phyloP scores from a whole-genome alignment of 2,329 filamentous ascomycete species.

The Celoporthe dispersa region DNA sequence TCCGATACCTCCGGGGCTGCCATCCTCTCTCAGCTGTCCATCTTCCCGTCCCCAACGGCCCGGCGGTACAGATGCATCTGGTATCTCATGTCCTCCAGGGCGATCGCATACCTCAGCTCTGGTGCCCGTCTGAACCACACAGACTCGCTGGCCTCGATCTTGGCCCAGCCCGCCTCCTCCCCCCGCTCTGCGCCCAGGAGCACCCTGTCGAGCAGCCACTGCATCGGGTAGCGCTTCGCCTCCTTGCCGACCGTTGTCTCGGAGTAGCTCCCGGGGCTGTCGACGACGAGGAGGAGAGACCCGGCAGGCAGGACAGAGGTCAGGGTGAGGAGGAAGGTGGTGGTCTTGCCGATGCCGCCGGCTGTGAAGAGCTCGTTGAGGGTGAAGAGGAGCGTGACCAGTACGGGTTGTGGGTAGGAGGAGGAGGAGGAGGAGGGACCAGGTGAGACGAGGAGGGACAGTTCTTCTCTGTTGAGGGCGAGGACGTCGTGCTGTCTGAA shows the following conservation, averaged over 20 bases:
- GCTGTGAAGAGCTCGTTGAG: constrained; percentile 91
- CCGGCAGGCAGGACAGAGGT: constrained; percentile 61
- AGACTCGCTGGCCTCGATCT: constrained; percentile 75
- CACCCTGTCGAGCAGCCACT: constrained; percentile 86
- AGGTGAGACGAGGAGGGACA: constrained; percentile 44
- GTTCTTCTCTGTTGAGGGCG: constrained; percentile 40
- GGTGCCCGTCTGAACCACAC: constrained; percentile 80
- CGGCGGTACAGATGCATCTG: constrained; percentile 80
- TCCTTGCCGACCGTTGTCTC: constrained; percentile 72
- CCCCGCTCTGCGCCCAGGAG: constrained; percentile 78
- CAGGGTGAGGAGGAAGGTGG: constrained; percentile 72
- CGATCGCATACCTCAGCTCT: constrained; percentile 76
- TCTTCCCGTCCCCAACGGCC: constrained; percentile 29
- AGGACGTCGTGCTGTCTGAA: constrained; percentile 58
- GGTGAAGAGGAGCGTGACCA: constrained; percentile 90
- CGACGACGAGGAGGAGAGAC: constrained; percentile 80
- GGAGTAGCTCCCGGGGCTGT: constrained; percentile 93
- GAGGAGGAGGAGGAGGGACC: neutral
- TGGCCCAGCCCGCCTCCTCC: constrained; percentile 68
- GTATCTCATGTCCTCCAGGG: constrained; percentile 92
- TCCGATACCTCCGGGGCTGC: neutral
- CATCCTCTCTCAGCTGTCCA: neutral
- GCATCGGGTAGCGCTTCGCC: constrained; percentile 82
- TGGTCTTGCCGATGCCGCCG: constrained; percentile 73
- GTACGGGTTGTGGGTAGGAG: constrained; percentile 33